phyloP scores from a whole-genome alignment of 257 asterid species.

The Solanum lignicaule region DNA sequence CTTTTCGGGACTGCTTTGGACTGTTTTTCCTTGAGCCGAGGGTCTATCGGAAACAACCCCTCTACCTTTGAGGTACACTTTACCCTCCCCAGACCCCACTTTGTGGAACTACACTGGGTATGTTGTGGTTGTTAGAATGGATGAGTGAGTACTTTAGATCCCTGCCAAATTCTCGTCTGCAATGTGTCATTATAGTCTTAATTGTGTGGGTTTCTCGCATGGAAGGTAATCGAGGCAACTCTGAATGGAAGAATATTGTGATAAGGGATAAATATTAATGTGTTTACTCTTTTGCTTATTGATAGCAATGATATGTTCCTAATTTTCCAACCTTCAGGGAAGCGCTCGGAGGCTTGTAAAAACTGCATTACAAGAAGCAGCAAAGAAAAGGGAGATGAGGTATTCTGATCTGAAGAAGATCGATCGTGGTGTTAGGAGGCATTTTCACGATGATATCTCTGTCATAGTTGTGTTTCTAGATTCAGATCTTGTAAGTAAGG shows the following conservation, averaged over 20 bases:
- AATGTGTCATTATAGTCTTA: not conserved
- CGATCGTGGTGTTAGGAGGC: slow-evolving; percentile 40
- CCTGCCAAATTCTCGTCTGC: not conserved
- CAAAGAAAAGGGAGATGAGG: slow-evolving; percentile 51
- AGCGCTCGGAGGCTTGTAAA: slow-evolving; percentile 38
- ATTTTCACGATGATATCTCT: slow-evolving; percentile 41
- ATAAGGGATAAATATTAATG: not conserved
- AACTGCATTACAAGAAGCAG: slow-evolving; percentile 42
- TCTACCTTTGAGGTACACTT: not conserved
- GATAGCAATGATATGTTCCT: not conserved
- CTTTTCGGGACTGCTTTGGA: not conserved
- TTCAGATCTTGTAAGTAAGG: slow-evolving; percentile 29
- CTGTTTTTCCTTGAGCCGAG: not conserved
- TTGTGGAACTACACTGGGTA: not conserved
- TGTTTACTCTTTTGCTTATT: not conserved
- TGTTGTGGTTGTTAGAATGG: not conserved
- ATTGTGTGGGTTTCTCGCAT: not conserved
- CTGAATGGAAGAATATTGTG: not conserved
- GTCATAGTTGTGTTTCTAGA: slow-evolving; percentile 30
- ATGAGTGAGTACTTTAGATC: not conserved
- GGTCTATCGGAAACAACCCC: not conserved
- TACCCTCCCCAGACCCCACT: not conserved
- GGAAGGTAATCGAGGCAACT: not conserved
- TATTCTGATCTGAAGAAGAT: slow-evolving; percentile 45
- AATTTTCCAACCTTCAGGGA: slow-evolving; percentile 16